Evolutionary conservation across 805 yeast genomes (phyloP), one percentile per base, ranked within the genome.

Genomic region (Candida namnaoensis): DNA sequence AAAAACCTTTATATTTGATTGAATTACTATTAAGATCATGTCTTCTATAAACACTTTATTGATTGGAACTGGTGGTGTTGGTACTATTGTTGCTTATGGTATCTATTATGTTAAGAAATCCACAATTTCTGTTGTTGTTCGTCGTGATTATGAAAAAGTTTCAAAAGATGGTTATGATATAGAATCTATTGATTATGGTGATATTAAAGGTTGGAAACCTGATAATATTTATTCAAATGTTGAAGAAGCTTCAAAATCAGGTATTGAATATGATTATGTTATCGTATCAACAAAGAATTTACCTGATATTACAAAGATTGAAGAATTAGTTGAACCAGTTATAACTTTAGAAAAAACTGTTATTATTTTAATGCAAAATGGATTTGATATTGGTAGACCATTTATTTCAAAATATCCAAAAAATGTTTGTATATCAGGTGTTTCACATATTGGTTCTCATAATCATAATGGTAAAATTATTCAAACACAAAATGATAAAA

Each of bases 11-110:
- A 19, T 19, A 19, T 19, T 19, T 19, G 19, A 19, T 19, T 19
- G 19, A 19, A 19, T 19, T 19, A 19, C 19, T 19, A 2, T 19
- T 34, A 32, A n/a, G 24, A 32, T 15, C 6, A 38, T 32, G 40
- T 14, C 28, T n/a, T 32, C 26, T 12, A 54, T 61, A 12, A 59
- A 66, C 40, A 78, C 80, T 14, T 65, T 86, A 11, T 64, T 86
- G 10, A 72, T 86, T 34, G 95, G 95, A 10, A 73, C 87, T 36
- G 96, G 95, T 13, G 95, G 95, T 34, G 93, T 87, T 10, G 96
- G 96, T 33, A 72, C 87, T 14, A 74, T 87, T 32, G 80, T 82
- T 3, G 86, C 95, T 0, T 70, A 80, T 39, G 76, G 84, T 0
- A 65, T 87, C 30, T 69, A 66, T 48, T 56, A 58, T 35, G 65